Conservation (phyloP, 2,329 filamentous ascomycete genomes). For the Pyrenochaeta sp. region DNA sequence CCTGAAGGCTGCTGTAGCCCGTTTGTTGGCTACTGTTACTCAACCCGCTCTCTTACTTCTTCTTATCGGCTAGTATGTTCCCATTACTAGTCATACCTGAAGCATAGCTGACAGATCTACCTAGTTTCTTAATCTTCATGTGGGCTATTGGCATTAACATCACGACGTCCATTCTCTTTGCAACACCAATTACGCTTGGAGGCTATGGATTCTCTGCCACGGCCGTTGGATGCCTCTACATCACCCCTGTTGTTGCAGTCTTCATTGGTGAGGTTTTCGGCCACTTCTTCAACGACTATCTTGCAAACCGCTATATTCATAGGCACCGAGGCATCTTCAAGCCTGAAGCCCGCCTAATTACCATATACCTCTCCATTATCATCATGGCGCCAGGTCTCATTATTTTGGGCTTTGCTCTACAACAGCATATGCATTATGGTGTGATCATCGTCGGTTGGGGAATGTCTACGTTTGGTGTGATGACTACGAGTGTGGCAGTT, state of each 20-base stretch:
- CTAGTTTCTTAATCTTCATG: slow-evolving; percentile 10
- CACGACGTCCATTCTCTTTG: slow-evolving; percentile 10
- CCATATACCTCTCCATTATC: slow-evolving; percentile 31
- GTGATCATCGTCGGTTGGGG: slow-evolving; percentile 35
- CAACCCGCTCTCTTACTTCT: background rate
- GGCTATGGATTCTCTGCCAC: slow-evolving; percentile 10
- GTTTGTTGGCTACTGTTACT: background rate
- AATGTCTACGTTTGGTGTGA: slow-evolving; percentile 30
- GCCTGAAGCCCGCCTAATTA: slow-evolving; percentile 38
- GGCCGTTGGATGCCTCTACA: slow-evolving; percentile 27
- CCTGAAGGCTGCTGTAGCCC: background rate
- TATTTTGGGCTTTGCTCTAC: slow-evolving; percentile 32
- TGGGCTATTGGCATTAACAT: slow-evolving; percentile 21
- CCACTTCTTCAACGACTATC: slow-evolving; percentile 42
- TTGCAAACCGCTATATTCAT: slow-evolving; percentile 31
- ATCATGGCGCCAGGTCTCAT: slow-evolving; percentile 39
- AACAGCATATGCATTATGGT: slow-evolving; percentile 25
- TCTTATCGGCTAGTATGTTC: background rate
- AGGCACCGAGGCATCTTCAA: slow-evolving; percentile 28
- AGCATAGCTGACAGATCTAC: background rate
- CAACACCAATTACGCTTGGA: background rate
- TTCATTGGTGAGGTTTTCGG: slow-evolving; percentile 41
- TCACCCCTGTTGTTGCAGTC: slow-evolving; percentile 42
- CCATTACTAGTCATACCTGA: background rate
- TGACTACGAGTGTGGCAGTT: slow-evolving; percentile 33